Evolutionary conservation across 345 rosid genomes (phyloP), one percentile per base, ranked within the genome.

Genomic region (Clausena lansium): DNA sequence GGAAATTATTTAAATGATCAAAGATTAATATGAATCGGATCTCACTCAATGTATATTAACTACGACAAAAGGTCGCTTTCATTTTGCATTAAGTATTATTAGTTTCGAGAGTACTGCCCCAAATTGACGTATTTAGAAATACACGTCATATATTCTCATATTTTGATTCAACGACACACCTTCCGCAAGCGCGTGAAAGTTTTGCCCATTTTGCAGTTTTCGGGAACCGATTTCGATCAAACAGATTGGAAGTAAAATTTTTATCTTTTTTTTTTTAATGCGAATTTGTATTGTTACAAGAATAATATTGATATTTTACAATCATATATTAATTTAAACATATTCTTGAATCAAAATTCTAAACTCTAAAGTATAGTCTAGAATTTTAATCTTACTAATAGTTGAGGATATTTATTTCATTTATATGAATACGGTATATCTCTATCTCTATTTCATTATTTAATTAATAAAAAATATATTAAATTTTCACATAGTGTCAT

Each of bases 221-320:
- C 7, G 57, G 50, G 50, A 45, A 45, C 50, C 50, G 50, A 13
- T 45, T 45, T 45, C 17, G 50, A 45, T 3, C 50, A 45, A 45
- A 45, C 17, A 11, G 50, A 45, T 0, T 3, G 1, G 17, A 11
- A 45, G 17, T 45, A 45, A 11, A 13, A 45, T 11, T 45, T 13
- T 41, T 41, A 2, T 0, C 13, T 10, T 2, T 1, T 45, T 45
- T 45, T 36, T 45, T 1, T 3, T 13, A 45, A 45, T 45, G 50
- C 50, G 0, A 0, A 45, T 45, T 11, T 13, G 1, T 0, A 13
- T 13, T 45, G 0, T 45, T 3, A 3, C 0, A 11, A 45, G 3
- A 45, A 45, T 0, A 45, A 0, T 13, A 45, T 11, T 45, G 0
- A 45, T 11, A 45, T 45, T 45, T 45, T 45, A 11, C 17, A 45